These are phyloP conservation scores for Strobilomyces dryophilus DNA, from an alignment of 768 basidiomycete species.

Conservation along the genomic window DNA sequence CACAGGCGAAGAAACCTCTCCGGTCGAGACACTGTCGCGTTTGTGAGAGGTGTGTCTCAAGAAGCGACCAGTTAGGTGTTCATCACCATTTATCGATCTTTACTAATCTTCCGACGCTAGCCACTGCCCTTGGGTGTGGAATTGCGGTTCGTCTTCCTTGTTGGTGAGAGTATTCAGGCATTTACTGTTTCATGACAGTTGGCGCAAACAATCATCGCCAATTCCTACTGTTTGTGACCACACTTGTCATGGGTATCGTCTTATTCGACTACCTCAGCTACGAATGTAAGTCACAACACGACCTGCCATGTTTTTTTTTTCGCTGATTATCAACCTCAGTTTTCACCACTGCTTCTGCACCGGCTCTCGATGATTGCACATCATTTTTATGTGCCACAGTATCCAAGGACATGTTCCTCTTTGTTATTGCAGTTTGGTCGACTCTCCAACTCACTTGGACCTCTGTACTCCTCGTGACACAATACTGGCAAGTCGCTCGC, in stretches of 20 bases:
- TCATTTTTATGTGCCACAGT: conserved; percentile 62
- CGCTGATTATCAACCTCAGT: conserved; percentile 35
- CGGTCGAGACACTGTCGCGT: conserved; percentile 94
- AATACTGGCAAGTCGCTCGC: conserved; percentile 87
- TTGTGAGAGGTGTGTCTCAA: conserved; percentile 84
- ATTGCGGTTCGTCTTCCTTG: conserved; percentile 65
- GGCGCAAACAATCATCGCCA: conserved; percentile 94
- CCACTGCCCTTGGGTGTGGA: conserved; percentile 99
- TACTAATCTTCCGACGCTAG: conserved; percentile 37
- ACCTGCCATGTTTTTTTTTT: not conserved
- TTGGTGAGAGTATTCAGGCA: not conserved
- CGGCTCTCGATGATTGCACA: conserved; percentile 17
- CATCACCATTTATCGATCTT: not conserved
- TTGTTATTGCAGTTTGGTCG: conserved; percentile 79
- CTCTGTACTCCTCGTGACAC: conserved; percentile 74
- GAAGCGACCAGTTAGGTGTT: conserved; percentile 84
- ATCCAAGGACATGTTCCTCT: conserved; percentile 75
- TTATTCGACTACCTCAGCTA: conserved; percentile 83
- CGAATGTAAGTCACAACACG: conserved; percentile 54
- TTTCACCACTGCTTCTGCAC: conserved; percentile 42
- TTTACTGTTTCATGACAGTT: conserved; percentile 42
- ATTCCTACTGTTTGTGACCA: conserved; percentile 88
- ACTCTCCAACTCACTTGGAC: conserved; percentile 97
- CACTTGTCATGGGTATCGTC: conserved; percentile 76
- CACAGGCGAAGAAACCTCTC: conserved; percentile 79